Evolutionary conservation across 176 grass and related monocot species (phyloP).

Genomic region (Stipa capillata): DNA sequence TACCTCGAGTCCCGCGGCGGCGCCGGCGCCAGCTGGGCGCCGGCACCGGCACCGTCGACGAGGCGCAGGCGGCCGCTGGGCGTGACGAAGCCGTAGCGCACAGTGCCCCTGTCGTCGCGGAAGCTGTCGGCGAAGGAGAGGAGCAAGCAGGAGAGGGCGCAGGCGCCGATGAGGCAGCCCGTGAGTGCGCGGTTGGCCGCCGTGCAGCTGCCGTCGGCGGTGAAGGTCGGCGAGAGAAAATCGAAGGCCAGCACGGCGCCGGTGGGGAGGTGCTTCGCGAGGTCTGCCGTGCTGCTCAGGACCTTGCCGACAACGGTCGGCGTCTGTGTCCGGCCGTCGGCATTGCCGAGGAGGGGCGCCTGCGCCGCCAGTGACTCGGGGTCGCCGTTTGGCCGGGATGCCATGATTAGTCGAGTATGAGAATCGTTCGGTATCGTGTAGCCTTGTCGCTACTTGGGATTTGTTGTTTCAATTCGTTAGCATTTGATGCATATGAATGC

Average conservation of each 20-base stretch:
- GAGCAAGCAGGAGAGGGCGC: conserved; percentile 40
- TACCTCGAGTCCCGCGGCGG: conserved; percentile 12
- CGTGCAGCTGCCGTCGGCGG: conserved; percentile 44
- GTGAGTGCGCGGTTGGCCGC: conserved; percentile 39
- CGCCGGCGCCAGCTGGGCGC: background rate
- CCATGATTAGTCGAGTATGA: background rate
- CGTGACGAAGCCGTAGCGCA: conserved; percentile 50
- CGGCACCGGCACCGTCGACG: background rate
- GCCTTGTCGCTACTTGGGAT: background rate
- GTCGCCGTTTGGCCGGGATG: conserved; percentile 1
- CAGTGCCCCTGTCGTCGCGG: conserved; percentile 37
- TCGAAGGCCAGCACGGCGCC: conserved; percentile 78
- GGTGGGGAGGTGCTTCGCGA: conserved; percentile 77
- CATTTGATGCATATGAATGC: background rate
- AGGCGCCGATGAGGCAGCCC: conserved; percentile 39
- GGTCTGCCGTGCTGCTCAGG: conserved; percentile 55
- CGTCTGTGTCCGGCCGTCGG: background rate
- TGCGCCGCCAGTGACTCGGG: background rate
- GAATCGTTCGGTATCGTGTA: background rate
- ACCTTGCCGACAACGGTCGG: conserved; percentile 16
- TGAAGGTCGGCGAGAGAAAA: conserved; percentile 67
- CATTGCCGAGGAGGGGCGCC: conserved; percentile 19
- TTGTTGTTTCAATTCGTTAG: background rate
- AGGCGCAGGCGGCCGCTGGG: conserved; percentile 26
- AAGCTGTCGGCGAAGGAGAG: conserved; percentile 83